These are phyloP conservation scores for Plenodomus lindquistii DNA, from an alignment of 2,329 filamentous ascomycete species.

Conservation along the genomic window DNA sequence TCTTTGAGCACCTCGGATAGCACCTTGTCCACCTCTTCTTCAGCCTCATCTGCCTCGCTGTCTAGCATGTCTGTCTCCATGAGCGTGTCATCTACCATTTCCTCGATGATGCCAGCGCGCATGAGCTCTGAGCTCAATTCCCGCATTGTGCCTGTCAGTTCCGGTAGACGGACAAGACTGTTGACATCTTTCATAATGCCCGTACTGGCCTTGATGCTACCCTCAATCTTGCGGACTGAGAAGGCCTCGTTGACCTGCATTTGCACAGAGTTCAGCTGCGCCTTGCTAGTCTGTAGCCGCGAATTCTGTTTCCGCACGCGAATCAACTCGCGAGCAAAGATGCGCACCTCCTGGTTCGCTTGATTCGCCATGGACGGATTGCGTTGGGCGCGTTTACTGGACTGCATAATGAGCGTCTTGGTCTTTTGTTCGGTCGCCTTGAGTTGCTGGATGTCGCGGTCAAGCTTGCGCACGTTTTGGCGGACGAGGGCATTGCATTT, in stretches of 20 bases:
- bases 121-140: slow-evolving; percentile 86
- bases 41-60: slow-evolving; percentile 72
- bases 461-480: slow-evolving; percentile 87
- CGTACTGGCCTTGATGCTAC: slow-evolving; percentile 81
- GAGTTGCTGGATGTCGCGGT: slow-evolving; percentile 83
- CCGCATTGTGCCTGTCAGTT: slow-evolving; percentile 86
- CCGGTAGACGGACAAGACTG: slow-evolving; percentile 77
- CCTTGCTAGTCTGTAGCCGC: slow-evolving; percentile 82
- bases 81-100: slow-evolving; percentile 88
- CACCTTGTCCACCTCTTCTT: slow-evolving; percentile 84
- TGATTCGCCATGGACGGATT: slow-evolving; percentile 79
- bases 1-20: slow-evolving; percentile 89
- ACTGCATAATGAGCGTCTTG: slow-evolving; percentile 79
- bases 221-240: slow-evolving; percentile 92
- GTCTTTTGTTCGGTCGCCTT: slow-evolving; percentile 74
- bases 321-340: slow-evolving; percentile 86
- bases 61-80: slow-evolving; percentile 70
- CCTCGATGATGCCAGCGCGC: slow-evolving; percentile 95
- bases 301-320: slow-evolving; percentile 74
- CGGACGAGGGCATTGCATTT: slow-evolving; percentile 95
- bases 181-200: slow-evolving; percentile 99
- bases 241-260: slow-evolving; percentile 99
- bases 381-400: slow-evolving; percentile 77
- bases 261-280: slow-evolving; percentile 87
- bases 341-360: slow-evolving; percentile 79